Evolutionary conservation across 495 filamentous ascomycete species (phyloP), one percentile per base, ranked within the genome.

Genomic region (Daldinia decipiens): DNA sequence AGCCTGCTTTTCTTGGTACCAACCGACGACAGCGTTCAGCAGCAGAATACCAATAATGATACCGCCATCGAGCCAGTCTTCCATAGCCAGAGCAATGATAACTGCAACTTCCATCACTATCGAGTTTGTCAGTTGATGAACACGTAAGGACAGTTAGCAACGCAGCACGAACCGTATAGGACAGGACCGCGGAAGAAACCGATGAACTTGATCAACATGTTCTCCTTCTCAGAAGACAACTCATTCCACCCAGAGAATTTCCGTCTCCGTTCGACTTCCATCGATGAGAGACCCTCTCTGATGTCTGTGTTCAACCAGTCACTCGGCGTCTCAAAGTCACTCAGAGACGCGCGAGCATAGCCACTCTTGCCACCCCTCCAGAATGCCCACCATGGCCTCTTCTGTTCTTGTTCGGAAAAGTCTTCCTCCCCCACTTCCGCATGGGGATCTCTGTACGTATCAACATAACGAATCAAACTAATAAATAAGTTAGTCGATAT

Each of bases 1-100:
- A 70, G 91, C 91, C 80, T 92, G 90, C 83, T 93, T 93, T 79
- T 93, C 91, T 80, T 93, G 91, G 79, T 93, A 93, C 91, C 91
- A 93, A 84, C 90, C 91, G 77, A 93, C 91, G 55, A 82, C 72
- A 54, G 91, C 91, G 82, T 93, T 93, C 65, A 93, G 87, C 71
- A 92, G 76, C 27, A 93, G 77, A 68, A 93, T 92, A 80, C 88
- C 91, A 62, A 91, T 90, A 77, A 93, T 93, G 67, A 93, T 90
- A 84, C 91, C 91, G 55, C 91, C 90, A 76, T 93, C 91, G 62
- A 93, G 82, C 90, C 90, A 93, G 71, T 92, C 91, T 79, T 86
- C 87, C 74, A 93, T 88, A 87, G 90, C 91, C 78, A 90, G 88
- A 78, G 91, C 90, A 71, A 93, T 82, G 39, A 92, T 81, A 68